Evolutionary conservation across 1,139 yeast genomes (phyloP), one percentile per base, ranked within the genome.

Genomic region (Hemisphaericaspora subhashii): DNA sequence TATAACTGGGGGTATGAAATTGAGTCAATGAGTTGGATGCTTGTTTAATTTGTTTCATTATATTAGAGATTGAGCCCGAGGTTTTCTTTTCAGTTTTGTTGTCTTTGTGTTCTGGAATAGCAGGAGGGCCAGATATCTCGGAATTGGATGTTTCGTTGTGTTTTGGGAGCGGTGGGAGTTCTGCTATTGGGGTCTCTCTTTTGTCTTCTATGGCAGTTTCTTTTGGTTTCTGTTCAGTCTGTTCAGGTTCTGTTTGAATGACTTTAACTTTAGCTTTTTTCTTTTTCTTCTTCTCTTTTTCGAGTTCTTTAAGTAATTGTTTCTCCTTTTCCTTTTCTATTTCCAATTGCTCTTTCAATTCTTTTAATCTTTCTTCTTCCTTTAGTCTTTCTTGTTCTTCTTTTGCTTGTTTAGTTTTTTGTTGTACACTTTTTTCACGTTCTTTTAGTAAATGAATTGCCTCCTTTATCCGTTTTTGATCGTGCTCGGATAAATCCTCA

Each of bases 1-100:
- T 50, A 41, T 61, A 68, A 43, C 73, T 67, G 8, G 64, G 68
- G 9, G 53, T 38, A 40, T 65, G 68, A 45, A 64, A 57, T 10
- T 43, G 37, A 7, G 25, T 13, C 9, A 33, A 13, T 6, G 32
- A 12, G 10, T 25, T n/a, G 3, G 33, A 11, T 4, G 32, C 14
- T 6, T 24, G 31, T 13, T 31, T 40, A n/a, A 33, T 10, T 18
- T 37, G 18, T 3, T 45, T 9, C 39, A 40, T 34, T 16, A 35
- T n/a, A n/a, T n/a, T n/a, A n/a, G n/a, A n/a, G n/a, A n/a, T n/a
- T n/a, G n/a, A n/a, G n/a, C n/a, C n/a, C n/a, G n/a, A n/a, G n/a
- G n/a, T n/a, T n/a, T n/a, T n/a, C n/a, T 36, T 25, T 18, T 20
- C 14, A 25, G 26, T 14, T 30, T 28, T 18, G 12, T 21, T 28